Percentiles rank a stretch among this genome's conserved stretches.
These are phyloP conservation scores for Coprinopsis strossmayeri DNA, from an alignment of 768 basidiomycete genomes.

Conservation along the genomic window DNA sequence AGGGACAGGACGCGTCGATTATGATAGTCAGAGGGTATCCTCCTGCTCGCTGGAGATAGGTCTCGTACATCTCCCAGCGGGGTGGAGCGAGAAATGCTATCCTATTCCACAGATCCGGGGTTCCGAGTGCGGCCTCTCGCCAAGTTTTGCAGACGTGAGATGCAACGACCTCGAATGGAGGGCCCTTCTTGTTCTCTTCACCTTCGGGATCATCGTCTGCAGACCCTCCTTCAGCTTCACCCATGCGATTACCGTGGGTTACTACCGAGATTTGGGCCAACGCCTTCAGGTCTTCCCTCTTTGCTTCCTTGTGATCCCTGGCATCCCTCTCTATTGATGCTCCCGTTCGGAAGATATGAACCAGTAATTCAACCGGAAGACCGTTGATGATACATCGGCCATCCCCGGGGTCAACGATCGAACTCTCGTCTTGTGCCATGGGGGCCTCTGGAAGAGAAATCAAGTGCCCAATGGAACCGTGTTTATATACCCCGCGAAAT, in stretches of 20 bases:
- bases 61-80: conserved; percentile 36
- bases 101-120: conserved; percentile 50
- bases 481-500: too few species aligned
- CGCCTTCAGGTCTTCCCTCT: conserved; percentile 26
- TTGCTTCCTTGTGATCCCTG: conserved; percentile 27
- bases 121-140: conserved; percentile 47
- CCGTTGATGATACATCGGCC: conserved; percentile 42
- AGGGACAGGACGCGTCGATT: conserved; percentile 35
- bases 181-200: conserved; percentile 8
- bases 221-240: conserved; percentile 18
- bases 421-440: conserved; percentile 32
- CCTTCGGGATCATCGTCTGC: conserved; percentile 10
- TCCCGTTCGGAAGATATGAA: conserved; percentile 47
- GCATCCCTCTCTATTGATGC: conserved; percentile 29
- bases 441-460: conserved; percentile 23
- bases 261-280: conserved; percentile 24
- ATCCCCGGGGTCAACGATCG: conserved; percentile 37
- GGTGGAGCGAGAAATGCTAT: conserved; percentile 33
- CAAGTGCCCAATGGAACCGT: too few species aligned
- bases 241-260: conserved; percentile 18
- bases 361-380: conserved; percentile 52
- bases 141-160: conserved; percentile 60
- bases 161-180: conserved; percentile 45
- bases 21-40: conserved; percentile 46
- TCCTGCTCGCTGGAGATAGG: conserved; percentile 49